These are phyloP conservation scores for Brassica napus DNA, from an alignment of 345 rosid species.

Conservation along the genomic window DNA sequence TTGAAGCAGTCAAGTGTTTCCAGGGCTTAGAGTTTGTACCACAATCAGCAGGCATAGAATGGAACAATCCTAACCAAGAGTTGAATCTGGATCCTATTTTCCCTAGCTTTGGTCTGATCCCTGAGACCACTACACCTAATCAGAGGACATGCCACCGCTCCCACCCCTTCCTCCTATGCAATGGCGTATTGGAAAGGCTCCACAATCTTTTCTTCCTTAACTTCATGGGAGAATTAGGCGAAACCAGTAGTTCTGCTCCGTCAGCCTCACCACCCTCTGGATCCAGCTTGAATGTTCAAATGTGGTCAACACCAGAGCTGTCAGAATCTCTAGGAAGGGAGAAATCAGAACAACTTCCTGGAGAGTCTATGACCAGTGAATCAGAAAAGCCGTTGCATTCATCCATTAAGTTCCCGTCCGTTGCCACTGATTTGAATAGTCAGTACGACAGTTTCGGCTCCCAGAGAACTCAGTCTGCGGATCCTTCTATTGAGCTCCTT, in stretches of 20 bases:
- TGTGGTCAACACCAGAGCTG: conserved; percentile 33
- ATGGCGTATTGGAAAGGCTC: conserved; percentile 74
- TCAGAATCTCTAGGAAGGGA: conserved; percentile 35
- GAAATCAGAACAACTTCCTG: conserved; percentile 29
- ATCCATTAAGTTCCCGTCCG: conserved; percentile 33
- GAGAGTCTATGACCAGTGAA: conserved; percentile 35
- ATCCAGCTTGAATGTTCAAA: conserved; percentile 42
- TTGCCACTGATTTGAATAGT: conserved; percentile 32
- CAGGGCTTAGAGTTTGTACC: conserved; percentile 28
- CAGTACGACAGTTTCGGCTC: conserved; percentile 24
- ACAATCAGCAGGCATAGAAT: conserved; percentile 33
- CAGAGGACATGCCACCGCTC: conserved; percentile 71
- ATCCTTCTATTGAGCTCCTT: conserved; percentile 36
- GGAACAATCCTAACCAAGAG: conserved; percentile 30
- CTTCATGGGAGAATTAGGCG: conserved; percentile 43
- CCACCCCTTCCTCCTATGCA: conserved; percentile 94
- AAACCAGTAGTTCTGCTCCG: conserved; percentile 36
- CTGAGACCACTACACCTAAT: conserved; percentile 45
- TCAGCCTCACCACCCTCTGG: conserved; percentile 35
- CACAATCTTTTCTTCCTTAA: conserved; percentile 39
- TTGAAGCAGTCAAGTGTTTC: conserved; percentile 35
- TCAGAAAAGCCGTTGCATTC: conserved; percentile 35
- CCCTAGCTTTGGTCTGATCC: conserved; percentile 44
- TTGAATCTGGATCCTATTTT: conserved; percentile 41
- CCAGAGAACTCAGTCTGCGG: conserved; percentile 35